Conservation (phyloP, 306 rosid species). For the Delonix regia region DNA sequence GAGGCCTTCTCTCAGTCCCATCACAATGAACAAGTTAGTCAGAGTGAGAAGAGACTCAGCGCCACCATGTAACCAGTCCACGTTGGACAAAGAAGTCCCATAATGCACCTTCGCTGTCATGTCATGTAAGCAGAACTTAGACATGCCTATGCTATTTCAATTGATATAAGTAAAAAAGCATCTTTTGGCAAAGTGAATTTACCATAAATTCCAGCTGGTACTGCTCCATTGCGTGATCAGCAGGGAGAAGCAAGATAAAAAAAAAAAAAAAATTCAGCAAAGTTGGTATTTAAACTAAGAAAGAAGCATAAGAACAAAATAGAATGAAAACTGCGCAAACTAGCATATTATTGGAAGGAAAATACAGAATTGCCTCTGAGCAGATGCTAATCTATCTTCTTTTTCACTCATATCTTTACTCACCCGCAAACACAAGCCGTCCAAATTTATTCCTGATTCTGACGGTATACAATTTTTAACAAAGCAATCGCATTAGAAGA, state of each 20-base stretch:
- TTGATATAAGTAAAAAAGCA: background rate
- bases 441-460: background rate
- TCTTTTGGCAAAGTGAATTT: slow-evolving; percentile 25
- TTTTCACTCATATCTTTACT: background rate
- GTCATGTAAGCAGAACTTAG: slow-evolving; percentile 32
- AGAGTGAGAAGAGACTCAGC: slow-evolving; percentile 90
- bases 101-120: slow-evolving; percentile 83
- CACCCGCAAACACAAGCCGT: background rate
- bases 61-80: slow-evolving; percentile 96
- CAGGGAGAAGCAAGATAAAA: slow-evolving; percentile 27
- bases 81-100: slow-evolving; percentile 91
- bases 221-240: slow-evolving; percentile 44
- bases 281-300: background rate
- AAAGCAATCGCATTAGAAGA: background rate
- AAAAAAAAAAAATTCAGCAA: slow-evolving; percentile 40
- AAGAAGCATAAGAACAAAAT: background rate
- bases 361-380: background rate
- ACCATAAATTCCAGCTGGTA: slow-evolving; percentile 98
- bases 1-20: slow-evolving; percentile 84
- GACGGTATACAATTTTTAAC: background rate
- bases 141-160: background rate
- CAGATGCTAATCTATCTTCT: background rate
- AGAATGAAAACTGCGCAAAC: background rate
- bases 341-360: background rate
- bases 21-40: slow-evolving; percentile 80